Evolutionary conservation across 768 basidiomycete genomes (phyloP).

Genomic region (Clitopilus passeckerianus): DNA sequence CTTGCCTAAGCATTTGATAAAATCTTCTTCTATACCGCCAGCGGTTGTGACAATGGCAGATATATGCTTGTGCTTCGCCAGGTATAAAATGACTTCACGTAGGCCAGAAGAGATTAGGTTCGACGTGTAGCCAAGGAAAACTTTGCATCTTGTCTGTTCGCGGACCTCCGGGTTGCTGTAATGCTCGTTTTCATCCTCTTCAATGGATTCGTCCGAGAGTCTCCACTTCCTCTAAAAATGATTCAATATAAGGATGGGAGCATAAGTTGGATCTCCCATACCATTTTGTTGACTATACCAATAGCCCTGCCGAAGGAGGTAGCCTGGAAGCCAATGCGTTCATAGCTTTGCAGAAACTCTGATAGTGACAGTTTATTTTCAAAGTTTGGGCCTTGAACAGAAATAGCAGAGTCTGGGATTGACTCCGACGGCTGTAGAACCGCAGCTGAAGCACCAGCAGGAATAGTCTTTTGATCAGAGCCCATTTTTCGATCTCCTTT

Average conservation of each 20-base stretch:
- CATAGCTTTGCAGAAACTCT: constrained; percentile 71
- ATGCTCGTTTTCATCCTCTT: constrained; percentile 67
- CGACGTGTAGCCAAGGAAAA: constrained; percentile 98
- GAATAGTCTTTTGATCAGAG: constrained; percentile 27
- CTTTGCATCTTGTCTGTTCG: constrained; percentile 69
- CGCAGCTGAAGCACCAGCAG: constrained; percentile 63
- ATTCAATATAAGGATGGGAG: constrained; percentile 1
- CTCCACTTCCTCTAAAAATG: constrained; percentile 74
- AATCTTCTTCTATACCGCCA: constrained; percentile 97
- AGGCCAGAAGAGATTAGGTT: constrained; percentile 98
- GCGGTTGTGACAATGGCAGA: constrained; percentile 93
- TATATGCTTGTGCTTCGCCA: constrained; percentile 91
- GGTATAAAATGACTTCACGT: constrained; percentile 85
- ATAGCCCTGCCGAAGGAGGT: constrained; percentile 87
- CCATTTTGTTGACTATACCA: constrained; percentile 92
- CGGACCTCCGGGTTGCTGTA: constrained; percentile 54
- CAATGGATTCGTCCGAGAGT: constrained; percentile 77
- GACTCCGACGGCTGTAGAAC: constrained; percentile 74
- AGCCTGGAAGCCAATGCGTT: constrained; percentile 96
- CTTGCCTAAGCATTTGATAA: constrained; percentile 97
- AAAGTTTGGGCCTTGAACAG: constrained; percentile 87
- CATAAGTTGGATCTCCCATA: constrained; percentile 21
- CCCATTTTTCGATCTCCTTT: constrained; percentile 1
- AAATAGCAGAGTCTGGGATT: constrained; percentile 54
- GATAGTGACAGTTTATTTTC: constrained; percentile 62